Evolutionary conservation across 768 basidiomycete genomes (phyloP).

Genomic region (Fomitopsis serialis): DNA sequence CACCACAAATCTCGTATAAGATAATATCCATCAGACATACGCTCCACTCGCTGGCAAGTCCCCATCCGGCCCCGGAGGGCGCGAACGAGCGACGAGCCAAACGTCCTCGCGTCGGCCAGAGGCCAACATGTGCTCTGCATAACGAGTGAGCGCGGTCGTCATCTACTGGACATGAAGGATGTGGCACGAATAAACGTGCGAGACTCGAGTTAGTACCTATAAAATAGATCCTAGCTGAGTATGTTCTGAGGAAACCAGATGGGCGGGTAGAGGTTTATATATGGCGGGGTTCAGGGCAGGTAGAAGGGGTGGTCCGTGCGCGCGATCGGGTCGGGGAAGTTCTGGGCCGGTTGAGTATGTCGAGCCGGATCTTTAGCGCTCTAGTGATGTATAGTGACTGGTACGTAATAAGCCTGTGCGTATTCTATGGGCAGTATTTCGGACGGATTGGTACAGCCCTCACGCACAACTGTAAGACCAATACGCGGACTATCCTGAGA

Average conservation of each 20-base stretch:
- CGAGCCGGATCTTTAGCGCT: too few species aligned
- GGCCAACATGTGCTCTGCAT: conserved; percentile 34
- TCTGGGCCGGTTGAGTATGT: too few species aligned
- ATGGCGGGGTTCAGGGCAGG: conserved; percentile 7
- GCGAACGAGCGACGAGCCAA: conserved; percentile 21
- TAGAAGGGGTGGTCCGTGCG: background rate
- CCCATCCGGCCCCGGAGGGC: conserved; percentile 19
- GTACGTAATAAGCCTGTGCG: too few species aligned
- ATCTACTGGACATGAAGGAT: conserved; percentile 37
- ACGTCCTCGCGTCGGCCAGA: conserved; percentile 32
- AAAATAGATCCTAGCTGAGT: conserved; percentile 32
- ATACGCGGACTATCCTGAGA: background rate
- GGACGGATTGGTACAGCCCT: too few species aligned
- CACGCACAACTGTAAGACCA: too few species aligned
- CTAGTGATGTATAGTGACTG: too few species aligned
- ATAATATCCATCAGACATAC: conserved; percentile 38
- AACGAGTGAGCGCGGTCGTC: conserved; percentile 32
- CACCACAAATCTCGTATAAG: background rate
- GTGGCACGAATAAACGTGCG: conserved; percentile 40
- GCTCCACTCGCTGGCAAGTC: conserved; percentile 31
- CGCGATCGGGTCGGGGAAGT: too few species aligned
- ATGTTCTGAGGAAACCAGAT: conserved; percentile 33
- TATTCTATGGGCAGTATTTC: too few species aligned
- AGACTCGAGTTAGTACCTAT: conserved; percentile 39
- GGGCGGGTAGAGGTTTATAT: conserved; percentile 11